Percentiles rank a stretch among this genome's conserved stretches.
These are phyloP conservation scores for Puccinia horiana DNA, from an alignment of 1,284 basidiomycete species.

Conservation along the genomic window DNA sequence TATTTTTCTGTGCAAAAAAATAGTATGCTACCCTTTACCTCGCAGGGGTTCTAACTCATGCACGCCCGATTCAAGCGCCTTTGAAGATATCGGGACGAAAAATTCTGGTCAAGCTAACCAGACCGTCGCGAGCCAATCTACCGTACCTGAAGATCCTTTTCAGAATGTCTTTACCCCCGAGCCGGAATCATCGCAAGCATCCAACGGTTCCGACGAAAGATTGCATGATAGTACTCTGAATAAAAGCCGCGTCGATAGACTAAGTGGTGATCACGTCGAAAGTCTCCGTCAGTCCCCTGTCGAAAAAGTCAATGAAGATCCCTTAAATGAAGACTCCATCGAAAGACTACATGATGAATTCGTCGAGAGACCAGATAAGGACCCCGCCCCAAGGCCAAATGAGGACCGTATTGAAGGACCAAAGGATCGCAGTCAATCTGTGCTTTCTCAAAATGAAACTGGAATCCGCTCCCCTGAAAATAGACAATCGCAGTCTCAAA, in stretches of 20 bases:
- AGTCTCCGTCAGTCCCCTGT: background rate
- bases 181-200: background rate
- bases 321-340: background rate
- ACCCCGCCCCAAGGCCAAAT: background rate
- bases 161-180: too few species aligned
- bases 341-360: background rate
- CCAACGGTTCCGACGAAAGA: too few species aligned
- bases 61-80: background rate
- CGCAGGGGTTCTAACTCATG: background rate
- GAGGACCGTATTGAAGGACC: background rate
- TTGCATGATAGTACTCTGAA: too few species aligned
- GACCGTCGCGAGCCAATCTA: background rate
- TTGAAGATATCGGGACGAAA: background rate
- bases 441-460: background rate
- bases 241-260: too few species aligned
- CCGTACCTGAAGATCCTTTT: too few species aligned
- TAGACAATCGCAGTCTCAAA: background rate
- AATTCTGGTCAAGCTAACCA: background rate
- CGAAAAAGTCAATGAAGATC: background rate
- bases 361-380: background rate
- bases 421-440: background rate
- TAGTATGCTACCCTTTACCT: background rate
- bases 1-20: background rate
- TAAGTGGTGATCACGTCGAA: background rate
- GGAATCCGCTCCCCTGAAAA: background rate